These are phyloP conservation scores for Zygosaccharomyces pseudorouxii DNA, from an alignment of 805 yeast species.

Conservation along the genomic window DNA sequence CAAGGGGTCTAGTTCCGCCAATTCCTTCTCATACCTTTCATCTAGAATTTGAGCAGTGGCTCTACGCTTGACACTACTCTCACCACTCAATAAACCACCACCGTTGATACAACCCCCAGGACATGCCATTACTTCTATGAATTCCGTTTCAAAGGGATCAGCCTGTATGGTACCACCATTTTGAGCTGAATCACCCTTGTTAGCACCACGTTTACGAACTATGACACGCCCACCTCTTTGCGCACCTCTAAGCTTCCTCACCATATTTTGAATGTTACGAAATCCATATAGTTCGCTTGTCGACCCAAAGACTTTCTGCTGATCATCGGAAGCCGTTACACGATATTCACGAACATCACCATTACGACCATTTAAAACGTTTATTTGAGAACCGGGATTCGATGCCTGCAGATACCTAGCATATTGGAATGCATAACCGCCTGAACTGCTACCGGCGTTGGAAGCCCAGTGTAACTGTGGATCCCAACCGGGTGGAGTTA, in stretches of 20 bases:
- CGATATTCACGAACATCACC: constrained; percentile 69
- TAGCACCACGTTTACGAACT: constrained; percentile 16
- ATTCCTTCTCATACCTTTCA: constrained; percentile 11
- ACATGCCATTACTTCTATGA: constrained; percentile 96
- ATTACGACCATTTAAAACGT: constrained; percentile 61
- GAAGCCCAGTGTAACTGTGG: constrained; percentile 61
- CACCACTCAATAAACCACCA: constrained; percentile 77
- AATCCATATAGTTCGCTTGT: constrained; percentile 83
- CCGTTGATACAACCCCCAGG: constrained; percentile 98
- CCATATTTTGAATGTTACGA: constrained; percentile 89
- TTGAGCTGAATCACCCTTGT: constrained; percentile 4
- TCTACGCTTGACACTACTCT: constrained; percentile 23
- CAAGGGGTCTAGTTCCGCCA: constrained; percentile 16
- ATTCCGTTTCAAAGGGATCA: constrained; percentile 67
- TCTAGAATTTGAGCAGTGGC: constrained; percentile 17
- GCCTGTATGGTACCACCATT: constrained; percentile 32
- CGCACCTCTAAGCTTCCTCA: constrained; percentile 60
- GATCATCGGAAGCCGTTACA: constrained; percentile 39
- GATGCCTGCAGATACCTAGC: constrained; percentile 39
- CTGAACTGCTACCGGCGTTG: constrained; percentile 77
- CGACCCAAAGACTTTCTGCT: constrained; percentile 42
- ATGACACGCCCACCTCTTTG: constrained; percentile 2
- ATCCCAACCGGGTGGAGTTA: constrained; percentile 29
- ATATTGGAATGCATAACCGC: constrained; percentile 81
- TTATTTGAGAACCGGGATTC: constrained; percentile 28